Evolutionary conservation across 2,329 filamentous ascomycete genomes (phyloP), one percentile per base, ranked within the genome.

Genomic region (Aureobasidium namibiae): DNA sequence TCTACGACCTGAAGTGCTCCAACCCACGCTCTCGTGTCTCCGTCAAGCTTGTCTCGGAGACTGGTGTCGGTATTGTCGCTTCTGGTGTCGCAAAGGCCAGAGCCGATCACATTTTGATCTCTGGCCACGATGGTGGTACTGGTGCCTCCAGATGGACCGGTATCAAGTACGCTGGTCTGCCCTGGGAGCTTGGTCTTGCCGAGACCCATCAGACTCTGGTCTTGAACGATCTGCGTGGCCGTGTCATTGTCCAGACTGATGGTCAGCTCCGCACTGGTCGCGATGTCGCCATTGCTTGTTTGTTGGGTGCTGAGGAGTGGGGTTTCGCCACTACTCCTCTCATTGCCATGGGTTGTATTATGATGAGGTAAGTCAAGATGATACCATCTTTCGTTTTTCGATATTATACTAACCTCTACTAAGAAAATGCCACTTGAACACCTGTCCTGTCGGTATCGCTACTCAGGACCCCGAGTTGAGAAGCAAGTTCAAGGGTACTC

Each of bases 31-130:
- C 92, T 59, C 85, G 92, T 67, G 87, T 97, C 24, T 97, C 92
- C 7, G 92, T 97, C 72, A 97, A 97, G 82, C 88, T 97, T 44
- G 92, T 97, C 16, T 96, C 92, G 7, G 92, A 97, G 77, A 95
- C 92, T 60, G 92, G 92, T 79, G 92, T 96, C 61, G 92, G 92
- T 78, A 96, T 97, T 66, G 92, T 97, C 64, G 92, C 92, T 52
- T 96, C 92, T 61, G 92, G 92, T 84, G 92, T 96, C 53, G 92
- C 92, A 59, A 97, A 97, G 78, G 92, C 92, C 56, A 96, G 96
- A 80, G 91, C 92, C 62, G 92, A 96, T 69, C 92, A 97, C 75
- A 96, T 97, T 65, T 76, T 97, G 68, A 96, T 97, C 69, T 96
- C 92, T 64, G 92, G 92, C 66, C 92, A 97, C 70, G 92, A 97